Evolutionary conservation across 2,329 filamentous ascomycete genomes (phyloP).

Genomic region (Fusarium sp.): DNA sequence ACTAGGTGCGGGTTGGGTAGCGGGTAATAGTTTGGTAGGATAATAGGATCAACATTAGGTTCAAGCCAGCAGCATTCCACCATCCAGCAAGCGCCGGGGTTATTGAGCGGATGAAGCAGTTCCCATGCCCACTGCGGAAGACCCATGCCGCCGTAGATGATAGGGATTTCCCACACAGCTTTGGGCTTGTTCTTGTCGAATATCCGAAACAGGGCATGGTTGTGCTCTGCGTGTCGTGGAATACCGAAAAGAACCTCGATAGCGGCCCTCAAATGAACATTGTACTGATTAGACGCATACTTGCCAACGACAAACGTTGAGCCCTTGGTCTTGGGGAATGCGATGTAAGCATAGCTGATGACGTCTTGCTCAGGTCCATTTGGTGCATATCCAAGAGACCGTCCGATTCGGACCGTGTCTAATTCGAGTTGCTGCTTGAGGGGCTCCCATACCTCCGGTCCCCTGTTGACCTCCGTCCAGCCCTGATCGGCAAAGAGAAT

Average conservation of each 20-base stretch:
- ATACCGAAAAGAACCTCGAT: slow-evolving; percentile 48
- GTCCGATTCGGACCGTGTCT: slow-evolving; percentile 39
- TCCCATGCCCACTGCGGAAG: slow-evolving; percentile 32
- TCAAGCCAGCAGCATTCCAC: slow-evolving; percentile 20
- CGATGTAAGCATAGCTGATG: slow-evolving; percentile 39
- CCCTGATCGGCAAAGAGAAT: slow-evolving; percentile 44
- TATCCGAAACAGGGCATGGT: slow-evolving; percentile 40
- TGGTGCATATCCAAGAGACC: slow-evolving; percentile 6
- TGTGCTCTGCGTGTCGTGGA: neutral
- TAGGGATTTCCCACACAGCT: neutral
- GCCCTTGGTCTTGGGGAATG: slow-evolving; percentile 35
- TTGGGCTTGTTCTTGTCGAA: slow-evolving; percentile 20
- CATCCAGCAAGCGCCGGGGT: slow-evolving; percentile 29
- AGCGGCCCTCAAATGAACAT: slow-evolving; percentile 41
- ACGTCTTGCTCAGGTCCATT: slow-evolving; percentile 11
- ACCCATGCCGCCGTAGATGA: slow-evolving; percentile 37
- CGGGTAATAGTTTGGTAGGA: slow-evolving; percentile 42
- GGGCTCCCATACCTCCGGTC: slow-evolving; percentile 42
- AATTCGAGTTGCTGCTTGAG: slow-evolving; percentile 21
- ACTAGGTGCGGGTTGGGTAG: slow-evolving; percentile 23
- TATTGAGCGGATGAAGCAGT: slow-evolving; percentile 36
- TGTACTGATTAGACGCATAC: slow-evolving; percentile 49
- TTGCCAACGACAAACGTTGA: slow-evolving; percentile 13
- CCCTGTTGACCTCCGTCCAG: neutral
- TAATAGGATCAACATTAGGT: neutral